A percentile compares a stretch with the other conserved stretches of the same genome.
Conservation (phyloP, 2,329 filamentous ascomycete species). For the Atkinsonella texensis region DNA sequence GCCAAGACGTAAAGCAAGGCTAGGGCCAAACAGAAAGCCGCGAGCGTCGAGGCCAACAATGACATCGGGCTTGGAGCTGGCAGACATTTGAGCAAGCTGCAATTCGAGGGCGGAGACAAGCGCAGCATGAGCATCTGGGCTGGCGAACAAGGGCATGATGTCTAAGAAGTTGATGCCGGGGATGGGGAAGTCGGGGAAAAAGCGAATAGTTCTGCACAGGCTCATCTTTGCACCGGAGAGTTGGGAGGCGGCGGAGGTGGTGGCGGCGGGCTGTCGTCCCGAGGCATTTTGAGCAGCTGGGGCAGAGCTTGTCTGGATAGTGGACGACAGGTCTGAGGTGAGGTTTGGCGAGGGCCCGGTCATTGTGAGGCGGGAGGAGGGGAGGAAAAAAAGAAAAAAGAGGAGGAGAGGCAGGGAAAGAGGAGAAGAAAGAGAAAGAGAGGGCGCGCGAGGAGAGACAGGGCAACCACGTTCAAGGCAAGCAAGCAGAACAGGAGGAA, state of each 20-base stretch:
- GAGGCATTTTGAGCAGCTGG: slow-evolving; percentile 40
- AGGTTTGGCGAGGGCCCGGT: slow-evolving; percentile 15
- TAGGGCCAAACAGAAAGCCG: slow-evolving; percentile 90
- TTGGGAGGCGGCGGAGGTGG: slow-evolving; percentile 50
- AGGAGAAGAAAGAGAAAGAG: slow-evolving; percentile 6
- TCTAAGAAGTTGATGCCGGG: slow-evolving; percentile 94
- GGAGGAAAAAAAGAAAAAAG: slow-evolving; percentile 15
- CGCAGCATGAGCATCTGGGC: slow-evolving; percentile 58
- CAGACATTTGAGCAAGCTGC: slow-evolving; percentile 56
- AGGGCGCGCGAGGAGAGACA: slow-evolving; percentile 12
- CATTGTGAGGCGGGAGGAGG: slow-evolving; percentile 22
- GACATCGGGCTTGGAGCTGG: slow-evolving; percentile 62
- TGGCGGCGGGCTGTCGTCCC: slow-evolving; percentile 50
- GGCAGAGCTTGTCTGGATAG: slow-evolving; percentile 15
- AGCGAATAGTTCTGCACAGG: slow-evolving; percentile 62
- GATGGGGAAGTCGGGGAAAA: slow-evolving; percentile 85
- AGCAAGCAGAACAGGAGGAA: background rate
- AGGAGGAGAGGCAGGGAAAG: slow-evolving; percentile 14
- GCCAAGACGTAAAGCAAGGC: slow-evolving; percentile 69
- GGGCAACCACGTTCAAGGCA: slow-evolving; percentile 1
- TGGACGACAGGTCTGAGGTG: slow-evolving; percentile 11
- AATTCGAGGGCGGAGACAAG: slow-evolving; percentile 80
- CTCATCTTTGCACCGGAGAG: slow-evolving; percentile 57
- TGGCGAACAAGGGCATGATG: slow-evolving; percentile 90
- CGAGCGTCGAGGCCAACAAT: slow-evolving; percentile 88